Evolutionary conservation across 1,284 basidiomycete genomes (phyloP).

Genomic region (Malassezia globosa): DNA sequence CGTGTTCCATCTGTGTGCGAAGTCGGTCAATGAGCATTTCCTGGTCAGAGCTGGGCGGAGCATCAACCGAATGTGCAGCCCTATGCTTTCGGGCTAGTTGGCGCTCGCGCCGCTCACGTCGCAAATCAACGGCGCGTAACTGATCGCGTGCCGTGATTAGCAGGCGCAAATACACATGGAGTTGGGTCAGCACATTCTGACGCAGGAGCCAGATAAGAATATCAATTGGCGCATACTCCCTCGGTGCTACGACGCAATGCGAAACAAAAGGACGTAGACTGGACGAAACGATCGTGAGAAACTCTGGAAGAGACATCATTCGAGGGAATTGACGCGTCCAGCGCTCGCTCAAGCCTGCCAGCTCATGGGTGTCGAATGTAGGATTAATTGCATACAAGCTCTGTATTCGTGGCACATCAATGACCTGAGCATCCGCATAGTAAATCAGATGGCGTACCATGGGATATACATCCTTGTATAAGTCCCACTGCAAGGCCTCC

Average conservation of each 20-base stretch:
- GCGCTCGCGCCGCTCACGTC: slow-evolving; percentile 1
- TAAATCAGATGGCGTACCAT: slow-evolving; percentile 80
- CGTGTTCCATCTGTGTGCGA: slow-evolving; percentile 1
- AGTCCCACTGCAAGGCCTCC: slow-evolving; percentile 68
- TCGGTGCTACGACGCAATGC: slow-evolving; percentile 21
- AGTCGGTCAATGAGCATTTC: slow-evolving; percentile 12
- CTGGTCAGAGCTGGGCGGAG: background rate
- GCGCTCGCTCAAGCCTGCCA: slow-evolving; percentile 56
- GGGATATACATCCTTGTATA: slow-evolving; percentile 73
- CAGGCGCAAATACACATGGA: slow-evolving; percentile 74
- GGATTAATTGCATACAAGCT: slow-evolving; percentile 61
- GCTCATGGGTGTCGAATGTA: slow-evolving; percentile 49
- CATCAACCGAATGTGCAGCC: background rate
- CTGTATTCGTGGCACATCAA: slow-evolving; percentile 72
- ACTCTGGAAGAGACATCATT: slow-evolving; percentile 56
- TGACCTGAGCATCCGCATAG: slow-evolving; percentile 74
- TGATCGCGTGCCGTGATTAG: slow-evolving; percentile 70
- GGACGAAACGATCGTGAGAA: slow-evolving; percentile 27
- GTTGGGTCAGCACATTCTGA: slow-evolving; percentile 68
- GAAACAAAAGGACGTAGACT: slow-evolving; percentile 21
- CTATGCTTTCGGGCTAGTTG: background rate
- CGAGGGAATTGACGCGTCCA: slow-evolving; percentile 62
- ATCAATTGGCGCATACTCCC: slow-evolving; percentile 57
- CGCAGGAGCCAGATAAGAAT: slow-evolving; percentile 87
- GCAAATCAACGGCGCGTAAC: slow-evolving; percentile 41